phyloP scores from a whole-genome alignment of 352 stramenopile genomes.

The Thraustochytrium sp. region DNA sequence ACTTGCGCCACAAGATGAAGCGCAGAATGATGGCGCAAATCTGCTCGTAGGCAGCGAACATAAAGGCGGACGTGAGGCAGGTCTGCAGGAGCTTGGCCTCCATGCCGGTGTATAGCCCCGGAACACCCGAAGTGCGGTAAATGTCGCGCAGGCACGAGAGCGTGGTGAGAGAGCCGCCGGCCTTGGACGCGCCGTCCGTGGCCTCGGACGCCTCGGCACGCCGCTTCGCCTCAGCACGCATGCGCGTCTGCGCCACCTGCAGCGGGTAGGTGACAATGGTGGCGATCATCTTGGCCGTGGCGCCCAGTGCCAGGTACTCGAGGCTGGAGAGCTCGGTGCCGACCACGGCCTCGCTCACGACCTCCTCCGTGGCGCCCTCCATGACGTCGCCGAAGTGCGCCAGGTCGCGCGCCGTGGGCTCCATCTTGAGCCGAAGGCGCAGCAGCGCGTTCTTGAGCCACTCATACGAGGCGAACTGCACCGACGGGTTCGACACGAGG shows the following conservation, averaged over 20 bases:
- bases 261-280: constrained; percentile 87
- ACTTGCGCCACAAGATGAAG: constrained; percentile 38
- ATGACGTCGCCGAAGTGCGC: constrained; percentile 25
- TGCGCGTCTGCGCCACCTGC: constrained; percentile 80
- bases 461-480: constrained; percentile 91
- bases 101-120: constrained; percentile 76
- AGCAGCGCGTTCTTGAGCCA: constrained; percentile 55
- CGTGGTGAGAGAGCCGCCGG: not conserved
- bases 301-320: constrained; percentile 82
- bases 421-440: not conserved
- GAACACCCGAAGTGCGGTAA: constrained; percentile 58
- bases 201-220: not conserved
- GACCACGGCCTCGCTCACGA: constrained; percentile 33
- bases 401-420: not conserved
- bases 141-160: constrained; percentile 26
- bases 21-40: constrained; percentile 42
- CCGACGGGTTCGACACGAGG: constrained; percentile 87
- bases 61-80: constrained; percentile 63
- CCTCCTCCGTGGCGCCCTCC: constrained; percentile 17
- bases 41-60: constrained; percentile 43
- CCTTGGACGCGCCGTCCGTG: not conserved
- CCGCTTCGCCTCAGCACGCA: constrained; percentile 58
- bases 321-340: constrained; percentile 56
- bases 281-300: constrained; percentile 79
- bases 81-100: constrained; percentile 87